Conservation (phyloP, 306 rosid genomes). For the Vachellia collinsii region DNA sequence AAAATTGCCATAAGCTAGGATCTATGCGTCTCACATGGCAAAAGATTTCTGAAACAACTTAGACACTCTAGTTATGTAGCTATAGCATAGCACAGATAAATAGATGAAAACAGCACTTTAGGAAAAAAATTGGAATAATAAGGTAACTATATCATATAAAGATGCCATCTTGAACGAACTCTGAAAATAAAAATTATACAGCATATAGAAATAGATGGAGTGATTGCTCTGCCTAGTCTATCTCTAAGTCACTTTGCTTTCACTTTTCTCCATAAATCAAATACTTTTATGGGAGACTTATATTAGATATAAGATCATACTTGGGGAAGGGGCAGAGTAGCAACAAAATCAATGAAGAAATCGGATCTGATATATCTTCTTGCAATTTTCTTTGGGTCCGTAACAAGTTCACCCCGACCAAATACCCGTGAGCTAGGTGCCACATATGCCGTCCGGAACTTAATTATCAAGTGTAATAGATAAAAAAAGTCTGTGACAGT, state of each 20-base stretch:
- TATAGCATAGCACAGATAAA: conserved; percentile 24
- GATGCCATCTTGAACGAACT: conserved; percentile 3
- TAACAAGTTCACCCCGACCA: conserved; percentile 98
- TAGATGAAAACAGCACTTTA: conserved; percentile 19
- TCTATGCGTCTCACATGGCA: conserved; percentile 16
- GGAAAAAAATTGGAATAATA: conserved; percentile 19
- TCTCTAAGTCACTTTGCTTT: neutral
- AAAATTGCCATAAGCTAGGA: conserved; percentile 37
- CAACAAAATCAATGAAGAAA: conserved; percentile 92
- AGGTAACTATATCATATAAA: conserved; percentile 11
- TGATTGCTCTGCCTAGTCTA: neutral
- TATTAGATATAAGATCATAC: conserved; percentile 40
- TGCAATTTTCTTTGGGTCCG: conserved; percentile 92
- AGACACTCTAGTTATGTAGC: conserved; percentile 1
- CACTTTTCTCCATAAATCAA: conserved; percentile 19
- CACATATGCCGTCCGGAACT: conserved; percentile 92
- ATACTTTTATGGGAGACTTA: conserved; percentile 20
- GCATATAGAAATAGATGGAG: neutral
- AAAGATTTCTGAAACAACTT: conserved; percentile 30
- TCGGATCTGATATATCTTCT: conserved; percentile 79
- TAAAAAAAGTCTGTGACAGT: conserved; percentile 86
- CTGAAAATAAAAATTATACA: neutral
- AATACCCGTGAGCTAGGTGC: conserved; percentile 95
- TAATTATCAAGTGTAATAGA: conserved; percentile 81
- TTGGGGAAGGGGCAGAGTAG: conserved; percentile 96